Base-by-base conservation (phyloP, 116 monocot genomes). In the Papilionanthe hybrid region DNA sequence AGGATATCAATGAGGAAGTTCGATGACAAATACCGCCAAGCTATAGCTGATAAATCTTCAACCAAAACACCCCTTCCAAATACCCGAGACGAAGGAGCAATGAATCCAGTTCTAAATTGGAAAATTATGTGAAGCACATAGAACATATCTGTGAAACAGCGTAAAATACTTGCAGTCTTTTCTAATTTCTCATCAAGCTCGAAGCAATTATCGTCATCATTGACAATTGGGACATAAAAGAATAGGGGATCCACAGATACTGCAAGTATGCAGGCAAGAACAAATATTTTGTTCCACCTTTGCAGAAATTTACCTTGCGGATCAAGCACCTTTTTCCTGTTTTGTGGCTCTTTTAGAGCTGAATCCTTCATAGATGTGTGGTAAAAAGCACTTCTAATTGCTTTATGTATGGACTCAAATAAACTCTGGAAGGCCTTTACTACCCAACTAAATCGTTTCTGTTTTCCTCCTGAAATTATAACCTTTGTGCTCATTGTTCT, bases 21-120 rank as follows among this genome's bases (percentile, higher is more conserved):
- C 42, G 95, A 85, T 63, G 84, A 86, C 44, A 95, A 55, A 85
- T 95, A 95, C 44, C 80, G 73, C 82, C 75, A 81, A 10, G 92
- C 90, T 87, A 95, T 95, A 79, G 78, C 83, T 72, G 83, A 84
- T 57, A 48, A 76, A 72, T 92, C 89, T 75, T 87, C 83, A 82
- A 95, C 92, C 86, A 95, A 86, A 63, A 92, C 89, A 76, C 95
- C 92, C 81, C 90, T 87, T 78, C 90, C 95, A 90, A 90, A 95
- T 48, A 89, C 84, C 82, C 89, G 86, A 79, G 95, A 90, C 45
- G 92, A 83, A 45, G 89, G 90, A 81, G 92, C 90, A 77, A 95
- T 89, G 72, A 87, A 95, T 63, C 95, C 95, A 84, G 95, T 95
- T 22, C 83, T 82, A 76, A 95, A 95, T 79, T 95, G 92, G 85